Percentiles rank a stretch among this genome's conserved stretches.
phyloP scores from a whole-genome alignment of 2,329 filamentous ascomycete genomes.

The Fusarium hainanense region DNA sequence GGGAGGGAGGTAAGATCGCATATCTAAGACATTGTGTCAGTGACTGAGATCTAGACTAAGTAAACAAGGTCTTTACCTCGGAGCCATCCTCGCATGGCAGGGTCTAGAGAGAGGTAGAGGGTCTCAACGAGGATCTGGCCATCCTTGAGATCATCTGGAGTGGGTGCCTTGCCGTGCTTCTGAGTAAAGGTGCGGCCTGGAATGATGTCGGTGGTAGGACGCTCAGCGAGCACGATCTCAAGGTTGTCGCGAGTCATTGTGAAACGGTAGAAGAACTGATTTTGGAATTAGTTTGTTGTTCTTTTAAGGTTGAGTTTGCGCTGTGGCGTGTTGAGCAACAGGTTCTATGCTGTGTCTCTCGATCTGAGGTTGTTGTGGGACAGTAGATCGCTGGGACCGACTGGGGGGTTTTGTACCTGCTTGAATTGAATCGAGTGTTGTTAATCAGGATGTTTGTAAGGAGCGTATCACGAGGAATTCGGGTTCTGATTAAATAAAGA shows the following conservation, averaged over 20 bases:
- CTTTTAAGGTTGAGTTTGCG: not conserved
- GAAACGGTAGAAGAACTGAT: not conserved
- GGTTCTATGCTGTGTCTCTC: constrained; percentile 7
- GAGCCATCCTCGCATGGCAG: constrained; percentile 81
- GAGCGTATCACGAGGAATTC: not conserved
- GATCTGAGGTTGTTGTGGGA: constrained; percentile 11
- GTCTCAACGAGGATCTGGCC: constrained; percentile 71
- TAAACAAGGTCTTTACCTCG: constrained; percentile 55
- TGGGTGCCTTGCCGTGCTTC: constrained; percentile 62
- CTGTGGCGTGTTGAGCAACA: constrained; percentile 3
- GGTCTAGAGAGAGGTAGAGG: constrained; percentile 76
- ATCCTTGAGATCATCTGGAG: constrained; percentile 66
- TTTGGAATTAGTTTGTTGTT: not conserved
- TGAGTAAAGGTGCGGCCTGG: constrained; percentile 72
- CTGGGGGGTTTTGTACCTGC: constrained; percentile 8
- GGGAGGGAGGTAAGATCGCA: constrained; percentile 72
- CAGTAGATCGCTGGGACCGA: not conserved
- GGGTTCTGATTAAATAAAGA: constrained; percentile 1
- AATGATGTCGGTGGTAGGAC: constrained; percentile 69
- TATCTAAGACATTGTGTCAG: constrained; percentile 48
- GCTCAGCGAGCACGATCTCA: constrained; percentile 70
- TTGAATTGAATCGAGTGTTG: not conserved
- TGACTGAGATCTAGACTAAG: not conserved
- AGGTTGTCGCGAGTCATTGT: constrained; percentile 59
- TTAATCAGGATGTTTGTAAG: not conserved